These are phyloP conservation scores for Cryptococcus depauperatus DNA, from an alignment of 1,284 basidiomycete species.

Conservation along the genomic window DNA sequence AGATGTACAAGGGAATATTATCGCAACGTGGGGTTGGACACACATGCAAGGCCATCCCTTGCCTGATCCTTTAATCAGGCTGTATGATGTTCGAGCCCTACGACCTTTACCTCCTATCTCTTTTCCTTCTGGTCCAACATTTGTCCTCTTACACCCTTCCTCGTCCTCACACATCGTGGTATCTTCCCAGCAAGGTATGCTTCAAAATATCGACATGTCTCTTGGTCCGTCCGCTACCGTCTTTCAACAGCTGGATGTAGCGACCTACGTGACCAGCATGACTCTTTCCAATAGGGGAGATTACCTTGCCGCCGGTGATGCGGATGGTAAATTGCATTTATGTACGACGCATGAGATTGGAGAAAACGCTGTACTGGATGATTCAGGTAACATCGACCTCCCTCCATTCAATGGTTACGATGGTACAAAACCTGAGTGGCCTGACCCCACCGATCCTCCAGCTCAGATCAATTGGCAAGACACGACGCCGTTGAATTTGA, in stretches of 20 bases:
- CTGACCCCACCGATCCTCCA: constrained; percentile 62
- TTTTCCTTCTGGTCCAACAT: constrained; percentile 80
- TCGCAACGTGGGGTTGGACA: constrained; percentile 78
- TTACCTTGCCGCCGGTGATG: constrained; percentile 88
- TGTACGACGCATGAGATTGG: constrained; percentile 66
- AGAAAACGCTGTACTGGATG: constrained; percentile 45
- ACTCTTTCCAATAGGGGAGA: constrained; percentile 79
- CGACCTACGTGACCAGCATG: constrained; percentile 70
- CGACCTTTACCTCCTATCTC: constrained; percentile 67
- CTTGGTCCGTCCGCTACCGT: constrained; percentile 50
- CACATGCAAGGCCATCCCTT: constrained; percentile 82
- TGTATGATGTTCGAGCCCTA: constrained; percentile 81
- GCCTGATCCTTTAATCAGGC: constrained; percentile 84
- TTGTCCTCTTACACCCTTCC: constrained; percentile 74
- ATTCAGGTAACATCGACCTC: constrained; percentile 29
- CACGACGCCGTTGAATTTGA: constrained; percentile 73
- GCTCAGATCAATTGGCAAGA: constrained; percentile 73
- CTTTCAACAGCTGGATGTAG: constrained; percentile 52
- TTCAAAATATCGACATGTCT: constrained; percentile 84
- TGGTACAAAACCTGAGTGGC: constrained; percentile 71
- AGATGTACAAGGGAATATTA: constrained; percentile 64
- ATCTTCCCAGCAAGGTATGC: constrained; percentile 72
- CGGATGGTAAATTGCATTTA: constrained; percentile 75
- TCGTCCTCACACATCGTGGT: constrained; percentile 70
- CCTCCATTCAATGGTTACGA: constrained; percentile 81